Evolutionary conservation across 345 rosid species (phyloP), one percentile per base, ranked within the genome.

Genomic region (Camelina laxa): DNA sequence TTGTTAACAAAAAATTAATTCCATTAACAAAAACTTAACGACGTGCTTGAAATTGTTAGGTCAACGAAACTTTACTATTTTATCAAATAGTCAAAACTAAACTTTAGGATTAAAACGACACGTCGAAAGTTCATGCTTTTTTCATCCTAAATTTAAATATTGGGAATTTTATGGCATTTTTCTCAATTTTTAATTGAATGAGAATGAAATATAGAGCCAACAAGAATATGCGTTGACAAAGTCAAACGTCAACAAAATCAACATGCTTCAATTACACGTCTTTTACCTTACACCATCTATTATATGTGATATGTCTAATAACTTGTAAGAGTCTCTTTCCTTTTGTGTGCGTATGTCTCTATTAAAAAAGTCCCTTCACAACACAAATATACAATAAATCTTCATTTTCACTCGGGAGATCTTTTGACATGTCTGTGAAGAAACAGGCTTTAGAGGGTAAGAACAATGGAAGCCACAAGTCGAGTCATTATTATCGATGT

Each of bases 341-440:
- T 55, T 55, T 44, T 55, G 54, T 47, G 66, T 76, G 70, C 75
- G 54, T 2, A 0, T 74, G 4, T 17, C 60, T 53, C 59, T 63
- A 19, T 64, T 76, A 61, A 44, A 65, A 27, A 48, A 48, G 31
- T 48, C 75, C 36, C 56, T 48, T 19, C 33, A 58, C 7, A 24
- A 24, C 33, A 33, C 63, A 24, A 69, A 7, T 20, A 2, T 9
- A 58, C 10, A 49, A 10, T 24, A 63, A 8, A 20, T 54, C 20
- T 73, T 19, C 7, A 11, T n/a, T 21, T 55, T 30, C 38, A 31
- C 17, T 20, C 42, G 22, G 41, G 38, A 53, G 42, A 57, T 77
- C 61, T 64, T 30, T 76, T 36, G 45, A 56, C 48, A 76, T 76
- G 80, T 76, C 80, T 64, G 76, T 77, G 1, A 77, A 64, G 75